These are phyloP conservation scores for Backusella luteola DNA, from an alignment of 192 early-diverging fungal genomes.

Conservation along the genomic window DNA sequence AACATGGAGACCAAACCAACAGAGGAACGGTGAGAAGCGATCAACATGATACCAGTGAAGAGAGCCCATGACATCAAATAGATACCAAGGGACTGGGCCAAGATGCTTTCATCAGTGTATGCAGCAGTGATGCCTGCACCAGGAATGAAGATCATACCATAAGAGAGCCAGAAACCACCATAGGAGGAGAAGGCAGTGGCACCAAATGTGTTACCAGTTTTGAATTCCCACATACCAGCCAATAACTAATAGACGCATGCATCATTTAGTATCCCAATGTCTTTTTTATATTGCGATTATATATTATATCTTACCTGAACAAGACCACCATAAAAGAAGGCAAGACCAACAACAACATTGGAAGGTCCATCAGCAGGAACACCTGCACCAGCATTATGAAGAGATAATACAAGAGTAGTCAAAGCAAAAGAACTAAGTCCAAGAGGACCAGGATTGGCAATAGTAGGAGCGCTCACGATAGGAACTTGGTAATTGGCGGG, in stretches of 20 bases:
- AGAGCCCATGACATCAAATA: conserved; percentile 67
- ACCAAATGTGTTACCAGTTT: conserved; percentile 77
- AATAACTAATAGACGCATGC: conserved; percentile 37
- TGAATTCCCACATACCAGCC: conserved; percentile 86
- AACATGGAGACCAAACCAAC: conserved; percentile 64
- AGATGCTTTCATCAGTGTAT: conserved; percentile 31
- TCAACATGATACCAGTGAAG: conserved; percentile 67
- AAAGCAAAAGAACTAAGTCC: conserved; percentile 62
- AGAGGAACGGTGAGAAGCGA: conserved; percentile 63
- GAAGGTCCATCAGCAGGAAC: conserved; percentile 50
- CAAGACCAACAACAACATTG: conserved; percentile 60
- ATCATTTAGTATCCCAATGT: not conserved
- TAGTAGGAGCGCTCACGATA: conserved; percentile 39
- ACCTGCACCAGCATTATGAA: conserved; percentile 68
- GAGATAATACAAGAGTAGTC: conserved; percentile 69
- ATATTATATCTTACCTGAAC: conserved; percentile 47
- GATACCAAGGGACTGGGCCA: conserved; percentile 52
- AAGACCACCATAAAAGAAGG: conserved; percentile 75
- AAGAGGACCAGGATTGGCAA: conserved; percentile 63
- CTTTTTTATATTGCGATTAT: not conserved
- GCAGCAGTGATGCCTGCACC: conserved; percentile 47
- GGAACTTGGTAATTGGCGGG: not conserved
- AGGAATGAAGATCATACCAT: conserved; percentile 55
- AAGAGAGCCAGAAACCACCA: conserved; percentile 70
- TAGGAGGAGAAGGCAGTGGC: conserved; percentile 78